A percentile compares a stretch with the other conserved stretches of the same genome.
phyloP scores from a whole-genome alignment of 139 green algal genomes.

The Chlamydomonas applanata region DNA sequence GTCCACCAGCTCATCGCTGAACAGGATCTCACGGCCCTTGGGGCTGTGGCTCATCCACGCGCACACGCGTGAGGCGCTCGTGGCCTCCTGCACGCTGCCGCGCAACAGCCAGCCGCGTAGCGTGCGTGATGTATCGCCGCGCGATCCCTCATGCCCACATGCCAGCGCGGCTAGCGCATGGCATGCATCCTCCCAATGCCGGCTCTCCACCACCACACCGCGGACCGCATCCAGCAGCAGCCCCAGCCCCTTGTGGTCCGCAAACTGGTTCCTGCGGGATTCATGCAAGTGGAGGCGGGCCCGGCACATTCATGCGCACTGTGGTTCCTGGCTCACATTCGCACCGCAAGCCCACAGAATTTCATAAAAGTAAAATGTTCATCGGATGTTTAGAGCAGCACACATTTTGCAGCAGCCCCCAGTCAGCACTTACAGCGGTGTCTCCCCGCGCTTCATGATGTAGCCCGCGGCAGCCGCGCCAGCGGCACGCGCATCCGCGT shows the following conservation, averaged over 20 bases:
- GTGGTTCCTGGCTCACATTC: too few species aligned
- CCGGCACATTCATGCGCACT: not conserved
- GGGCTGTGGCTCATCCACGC: slow-evolving; percentile 3
- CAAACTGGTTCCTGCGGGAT: too few species aligned
- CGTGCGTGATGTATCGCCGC: not conserved
- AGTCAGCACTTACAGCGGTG: too few species aligned
- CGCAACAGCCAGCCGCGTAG: slow-evolving; percentile 26
- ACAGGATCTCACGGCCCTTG: slow-evolving; percentile 14
- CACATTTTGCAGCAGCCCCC: too few species aligned
- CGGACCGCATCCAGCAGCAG: slow-evolving; percentile 10
- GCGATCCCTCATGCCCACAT: slow-evolving; percentile 7
- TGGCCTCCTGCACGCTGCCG: slow-evolving; percentile 11
- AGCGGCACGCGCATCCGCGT: not conserved
- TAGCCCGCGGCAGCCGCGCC: not conserved
- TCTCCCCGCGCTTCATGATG: not conserved
- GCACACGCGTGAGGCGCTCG: slow-evolving; percentile 3
- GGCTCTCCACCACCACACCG: too few species aligned
- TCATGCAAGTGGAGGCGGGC: not conserved
- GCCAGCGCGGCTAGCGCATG: slow-evolving; percentile 10
- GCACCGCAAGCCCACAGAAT: too few species aligned
- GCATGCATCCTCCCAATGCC: slow-evolving; percentile 16
- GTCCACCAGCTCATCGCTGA: slow-evolving; percentile 19
- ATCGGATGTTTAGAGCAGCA: too few species aligned
- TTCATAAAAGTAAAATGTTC: too few species aligned
- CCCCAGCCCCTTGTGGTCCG: not conserved